These are phyloP conservation scores for Astraeus odoratus DNA, from an alignment of 768 basidiomycete genomes.

Conservation along the genomic window DNA sequence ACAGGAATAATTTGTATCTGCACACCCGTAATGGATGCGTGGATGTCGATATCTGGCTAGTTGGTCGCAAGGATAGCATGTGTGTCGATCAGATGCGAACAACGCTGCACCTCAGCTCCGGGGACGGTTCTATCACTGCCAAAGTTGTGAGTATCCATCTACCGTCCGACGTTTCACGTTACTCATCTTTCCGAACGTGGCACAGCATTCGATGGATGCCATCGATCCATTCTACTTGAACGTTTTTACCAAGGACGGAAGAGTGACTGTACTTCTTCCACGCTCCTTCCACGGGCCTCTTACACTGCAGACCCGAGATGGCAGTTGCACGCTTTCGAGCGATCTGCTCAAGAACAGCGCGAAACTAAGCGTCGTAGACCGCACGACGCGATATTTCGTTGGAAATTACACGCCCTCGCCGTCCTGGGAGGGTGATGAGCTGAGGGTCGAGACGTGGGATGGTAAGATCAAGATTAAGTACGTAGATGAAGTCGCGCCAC, in stretches of 20 bases:
- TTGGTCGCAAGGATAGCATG: constrained; percentile 7
- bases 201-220: constrained; percentile 10
- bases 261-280: constrained; percentile 31
- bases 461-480: constrained; percentile 33
- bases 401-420: constrained; percentile 31
- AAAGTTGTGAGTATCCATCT: constrained; percentile 7
- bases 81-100: neutral
- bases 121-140: neutral
- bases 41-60: constrained; percentile 34
- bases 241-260: constrained; percentile 20
- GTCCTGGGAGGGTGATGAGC: constrained; percentile 35
- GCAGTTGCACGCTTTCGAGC: constrained; percentile 26
- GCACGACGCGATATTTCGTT: constrained; percentile 32
- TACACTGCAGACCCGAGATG: constrained; percentile 24
- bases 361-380: constrained; percentile 28
- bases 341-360: constrained; percentile 24
- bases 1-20: constrained; percentile 34
- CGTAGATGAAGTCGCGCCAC: constrained; percentile 25
- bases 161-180: neutral
- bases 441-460: constrained; percentile 29
- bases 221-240: constrained; percentile 9
- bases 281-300: constrained; percentile 36
- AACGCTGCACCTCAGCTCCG: neutral
- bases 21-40: constrained; percentile 29
- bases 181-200: neutral